Percentiles rank a stretch among this genome's conserved stretches.
Evolutionary conservation across 2,329 filamentous ascomycete species (phyloP).

Genomic region (Colletotrichum liaoningense): DNA sequence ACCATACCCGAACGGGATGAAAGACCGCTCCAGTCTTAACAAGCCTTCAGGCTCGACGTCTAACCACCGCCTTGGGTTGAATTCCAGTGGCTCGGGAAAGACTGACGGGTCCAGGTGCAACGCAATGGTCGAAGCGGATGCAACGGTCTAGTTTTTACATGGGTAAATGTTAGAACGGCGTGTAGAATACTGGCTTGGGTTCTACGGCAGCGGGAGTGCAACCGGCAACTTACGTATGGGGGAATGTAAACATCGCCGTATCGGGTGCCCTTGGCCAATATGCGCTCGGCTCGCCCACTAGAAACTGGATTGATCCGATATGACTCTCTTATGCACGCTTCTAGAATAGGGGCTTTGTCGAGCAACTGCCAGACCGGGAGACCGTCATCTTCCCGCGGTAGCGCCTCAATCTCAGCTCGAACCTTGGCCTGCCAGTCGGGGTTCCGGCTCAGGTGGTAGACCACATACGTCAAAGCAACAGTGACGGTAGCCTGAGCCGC

Average conservation of each 20-base stretch:
- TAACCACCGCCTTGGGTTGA: not conserved
- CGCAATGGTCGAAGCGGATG: not conserved
- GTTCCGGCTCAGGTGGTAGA: not conserved
- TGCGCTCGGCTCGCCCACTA: not conserved
- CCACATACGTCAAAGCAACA: not conserved
- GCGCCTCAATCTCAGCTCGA: not conserved
- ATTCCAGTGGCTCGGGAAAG: not conserved
- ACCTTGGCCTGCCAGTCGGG: not conserved
- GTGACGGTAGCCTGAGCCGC: not conserved
- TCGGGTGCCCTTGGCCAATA: not conserved
- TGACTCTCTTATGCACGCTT: not conserved
- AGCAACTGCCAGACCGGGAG: not conserved
- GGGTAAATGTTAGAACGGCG: not conserved
- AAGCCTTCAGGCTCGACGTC: not conserved
- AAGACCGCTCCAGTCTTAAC: not conserved
- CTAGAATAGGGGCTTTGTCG: not conserved
- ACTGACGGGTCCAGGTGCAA: not conserved
- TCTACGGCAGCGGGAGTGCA: not conserved
- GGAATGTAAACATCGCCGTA: not conserved
- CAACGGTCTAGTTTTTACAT: not conserved
- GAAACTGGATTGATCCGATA: slow-evolving; percentile 1
- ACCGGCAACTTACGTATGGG: not conserved
- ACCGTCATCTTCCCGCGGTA: not conserved
- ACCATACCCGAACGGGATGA: not conserved
- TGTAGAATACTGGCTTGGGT: not conserved